These are phyloP conservation scores for Geopyxis carbonaria DNA, from an alignment of 495 filamentous ascomycete species.

Conservation along the genomic window DNA sequence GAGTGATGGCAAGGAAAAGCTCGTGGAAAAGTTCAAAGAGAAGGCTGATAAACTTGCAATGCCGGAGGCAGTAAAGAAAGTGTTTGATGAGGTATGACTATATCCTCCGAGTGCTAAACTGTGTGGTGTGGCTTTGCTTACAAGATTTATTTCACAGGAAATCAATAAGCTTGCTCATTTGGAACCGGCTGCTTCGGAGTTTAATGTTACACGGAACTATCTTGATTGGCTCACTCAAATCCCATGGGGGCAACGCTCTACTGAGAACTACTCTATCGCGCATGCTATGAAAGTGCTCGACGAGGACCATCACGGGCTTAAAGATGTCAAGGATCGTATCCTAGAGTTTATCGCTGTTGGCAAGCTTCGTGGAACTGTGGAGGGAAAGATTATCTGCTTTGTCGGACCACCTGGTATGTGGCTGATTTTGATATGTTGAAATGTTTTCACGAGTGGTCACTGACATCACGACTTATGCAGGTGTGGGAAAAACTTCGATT, in stretches of 20 bases:
- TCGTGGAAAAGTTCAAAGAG: constrained; percentile 92
- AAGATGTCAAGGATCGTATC: constrained; percentile 98
- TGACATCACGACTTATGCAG: constrained; percentile 21
- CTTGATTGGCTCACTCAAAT: constrained; percentile 97
- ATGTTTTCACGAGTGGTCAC: constrained; percentile 3
- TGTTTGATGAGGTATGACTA: constrained; percentile 60
- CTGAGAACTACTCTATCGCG: constrained; percentile 88
- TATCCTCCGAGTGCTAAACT: background rate
- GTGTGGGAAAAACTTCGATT: constrained; percentile 96
- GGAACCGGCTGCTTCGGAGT: constrained; percentile 88
- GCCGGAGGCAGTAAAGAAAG: constrained; percentile 89
- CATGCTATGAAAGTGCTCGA: constrained; percentile 83
- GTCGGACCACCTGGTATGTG: constrained; percentile 65
- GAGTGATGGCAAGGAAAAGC: constrained; percentile 92
- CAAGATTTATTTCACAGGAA: constrained; percentile 31
- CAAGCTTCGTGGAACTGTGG: constrained; percentile 89
- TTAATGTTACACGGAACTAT: constrained; percentile 99
- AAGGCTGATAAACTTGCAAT: constrained; percentile 88
- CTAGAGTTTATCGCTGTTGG: constrained; percentile 98
- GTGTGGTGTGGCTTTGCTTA: background rate
- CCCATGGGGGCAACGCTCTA: constrained; percentile 89
- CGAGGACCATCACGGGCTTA: constrained; percentile 92
- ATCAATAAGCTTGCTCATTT: constrained; percentile 90
- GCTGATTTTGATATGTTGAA: too few species aligned
- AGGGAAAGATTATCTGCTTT: constrained; percentile 97